Percentiles rank a stretch among this genome's conserved stretches.
Conservation (phyloP, 2,329 filamentous ascomycete genomes). For the Hypocreales sp. region DNA sequence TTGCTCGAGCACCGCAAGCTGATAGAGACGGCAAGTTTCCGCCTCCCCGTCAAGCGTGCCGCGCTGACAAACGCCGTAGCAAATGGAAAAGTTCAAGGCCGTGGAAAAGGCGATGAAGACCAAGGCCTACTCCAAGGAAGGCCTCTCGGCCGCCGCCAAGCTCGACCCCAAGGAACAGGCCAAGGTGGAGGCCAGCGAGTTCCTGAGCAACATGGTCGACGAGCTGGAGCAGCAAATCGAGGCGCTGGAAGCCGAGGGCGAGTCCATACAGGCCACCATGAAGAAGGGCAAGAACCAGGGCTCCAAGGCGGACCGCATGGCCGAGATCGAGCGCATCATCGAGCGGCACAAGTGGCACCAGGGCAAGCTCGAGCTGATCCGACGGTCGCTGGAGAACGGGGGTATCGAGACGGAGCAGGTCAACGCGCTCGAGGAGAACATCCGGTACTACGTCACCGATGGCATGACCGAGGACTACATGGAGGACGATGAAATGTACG, state of each 20-base stretch:
- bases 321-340: constrained; percentile 68
- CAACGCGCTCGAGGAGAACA: constrained; percentile 75
- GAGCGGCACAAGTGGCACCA: constrained; percentile 97
- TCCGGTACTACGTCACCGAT: constrained; percentile 88
- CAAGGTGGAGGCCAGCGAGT: constrained; percentile 76
- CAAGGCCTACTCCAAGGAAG: constrained; percentile 98
- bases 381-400: constrained; percentile 83
- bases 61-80: no score
- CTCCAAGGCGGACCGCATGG: constrained; percentile 72
- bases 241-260: constrained; percentile 76
- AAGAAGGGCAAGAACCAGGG: constrained; percentile 90
- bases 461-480: constrained; percentile 80
- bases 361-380: constrained; percentile 77
- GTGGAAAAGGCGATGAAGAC: constrained; percentile 99
- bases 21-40: constrained; percentile 75
- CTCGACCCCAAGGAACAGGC: constrained; percentile 97
- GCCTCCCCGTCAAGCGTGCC: not conserved
- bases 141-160: constrained; percentile 77
- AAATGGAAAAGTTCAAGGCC: constrained; percentile 99
- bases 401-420: constrained; percentile 80
- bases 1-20: constrained; percentile 85
- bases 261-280: constrained; percentile 70
- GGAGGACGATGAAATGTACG: constrained; percentile 90
- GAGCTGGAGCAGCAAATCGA: constrained; percentile 92
- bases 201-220: constrained; percentile 75